These are phyloP conservation scores for Tulasnella sp. DNA, from an alignment of 768 basidiomycete species.

Conservation along the genomic window DNA sequence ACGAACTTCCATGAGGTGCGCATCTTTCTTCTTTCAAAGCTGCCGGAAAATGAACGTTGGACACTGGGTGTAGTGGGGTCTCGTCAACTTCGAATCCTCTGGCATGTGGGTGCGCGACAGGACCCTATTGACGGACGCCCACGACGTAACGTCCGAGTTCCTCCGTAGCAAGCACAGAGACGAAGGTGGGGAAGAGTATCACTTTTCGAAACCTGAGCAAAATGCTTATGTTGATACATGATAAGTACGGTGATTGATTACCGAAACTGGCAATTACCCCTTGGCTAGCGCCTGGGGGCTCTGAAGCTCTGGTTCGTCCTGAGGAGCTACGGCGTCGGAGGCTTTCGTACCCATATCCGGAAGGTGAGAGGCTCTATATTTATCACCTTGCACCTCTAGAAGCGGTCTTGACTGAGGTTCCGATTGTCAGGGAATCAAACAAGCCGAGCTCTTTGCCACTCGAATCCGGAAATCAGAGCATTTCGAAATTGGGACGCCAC, in stretches of 20 bases:
- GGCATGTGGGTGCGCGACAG: constrained; percentile 70
- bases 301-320: constrained; percentile 91
- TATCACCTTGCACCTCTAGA: neutral
- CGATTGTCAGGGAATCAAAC: constrained; percentile 43
- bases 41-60: neutral
- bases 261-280: constrained; percentile 71
- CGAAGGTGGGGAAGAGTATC: constrained; percentile 30
- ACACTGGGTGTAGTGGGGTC: constrained; percentile 54
- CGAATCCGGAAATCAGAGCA: constrained; percentile 39
- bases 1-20: constrained; percentile 84
- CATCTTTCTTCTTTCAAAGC: neutral
- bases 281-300: constrained; percentile 83
- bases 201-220: neutral
- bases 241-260: constrained; percentile 75
- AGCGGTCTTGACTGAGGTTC: neutral
- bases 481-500: constrained; percentile 56
- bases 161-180: constrained; percentile 71
- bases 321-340: constrained; percentile 66
- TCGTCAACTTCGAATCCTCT: constrained; percentile 80
- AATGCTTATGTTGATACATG: neutral
- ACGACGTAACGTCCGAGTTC: constrained; percentile 80
- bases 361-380: constrained; percentile 30
- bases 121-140: constrained; percentile 56
- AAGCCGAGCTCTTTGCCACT: constrained; percentile 47
- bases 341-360: constrained; percentile 69